Percentiles rank a stretch among this genome's conserved stretches.
Conservation (phyloP, 352 stramenopile species). For the Phytopythium litorale region DNA sequence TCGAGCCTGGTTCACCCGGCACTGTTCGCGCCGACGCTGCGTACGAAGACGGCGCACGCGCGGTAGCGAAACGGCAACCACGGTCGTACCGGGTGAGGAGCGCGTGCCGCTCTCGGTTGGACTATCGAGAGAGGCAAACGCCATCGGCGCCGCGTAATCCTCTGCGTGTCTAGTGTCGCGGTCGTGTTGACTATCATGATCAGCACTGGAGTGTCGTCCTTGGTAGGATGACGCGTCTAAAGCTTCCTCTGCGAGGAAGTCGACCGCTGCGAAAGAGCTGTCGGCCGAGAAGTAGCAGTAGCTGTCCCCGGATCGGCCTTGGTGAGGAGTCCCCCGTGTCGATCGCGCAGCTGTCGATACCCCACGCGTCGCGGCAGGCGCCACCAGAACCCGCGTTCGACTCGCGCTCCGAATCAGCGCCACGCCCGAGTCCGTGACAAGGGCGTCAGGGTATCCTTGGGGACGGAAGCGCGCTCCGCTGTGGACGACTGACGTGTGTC, state of each 20-base stretch:
- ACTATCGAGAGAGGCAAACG: background rate
- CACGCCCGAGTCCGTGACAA: too few relatives aligned
- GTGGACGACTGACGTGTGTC: background rate
- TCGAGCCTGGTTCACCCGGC: conserved; percentile 28
- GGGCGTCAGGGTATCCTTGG: background rate
- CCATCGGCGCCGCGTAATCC: background rate
- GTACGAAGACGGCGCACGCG: conserved; percentile 14
- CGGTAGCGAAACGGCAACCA: background rate
- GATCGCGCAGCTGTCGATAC: background rate
- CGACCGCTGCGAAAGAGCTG: too few relatives aligned
- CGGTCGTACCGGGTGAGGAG: background rate
- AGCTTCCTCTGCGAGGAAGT: too few relatives aligned
- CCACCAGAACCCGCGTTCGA: background rate
- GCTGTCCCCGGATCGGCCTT: background rate
- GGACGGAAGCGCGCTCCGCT: background rate
- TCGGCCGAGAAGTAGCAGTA: background rate
- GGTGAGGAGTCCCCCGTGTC: background rate
- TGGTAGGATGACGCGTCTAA: background rate
- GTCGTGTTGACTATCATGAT: background rate
- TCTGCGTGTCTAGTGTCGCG: background rate
- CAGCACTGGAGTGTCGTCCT: background rate
- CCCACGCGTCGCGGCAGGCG: too few relatives aligned
- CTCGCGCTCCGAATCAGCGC: background rate
- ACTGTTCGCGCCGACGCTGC: conserved; percentile 28
- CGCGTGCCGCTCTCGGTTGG: background rate